A percentile compares a stretch with the other conserved stretches of the same genome.
Conservation (phyloP, 2,329 filamentous ascomycete species). For the Apiospora malaysiana region DNA sequence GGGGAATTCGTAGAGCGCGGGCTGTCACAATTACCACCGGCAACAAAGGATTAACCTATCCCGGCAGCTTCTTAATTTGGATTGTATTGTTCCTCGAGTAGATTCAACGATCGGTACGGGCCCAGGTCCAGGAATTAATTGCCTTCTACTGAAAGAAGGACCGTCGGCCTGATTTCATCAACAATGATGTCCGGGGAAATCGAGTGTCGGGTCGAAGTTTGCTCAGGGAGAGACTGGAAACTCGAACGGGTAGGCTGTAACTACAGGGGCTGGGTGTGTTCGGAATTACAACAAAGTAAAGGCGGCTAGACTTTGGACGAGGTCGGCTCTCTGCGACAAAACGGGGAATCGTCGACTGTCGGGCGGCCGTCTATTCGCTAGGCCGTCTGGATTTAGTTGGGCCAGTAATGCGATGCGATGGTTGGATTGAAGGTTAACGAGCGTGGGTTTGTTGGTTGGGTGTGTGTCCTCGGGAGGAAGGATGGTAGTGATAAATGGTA, state of each 20-base stretch:
- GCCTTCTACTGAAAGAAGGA: background rate
- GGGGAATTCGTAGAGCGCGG: constrained; percentile 1
- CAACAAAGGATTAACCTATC: constrained; percentile 11
- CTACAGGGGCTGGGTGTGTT: background rate
- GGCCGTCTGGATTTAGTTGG: background rate
- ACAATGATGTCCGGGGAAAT: background rate
- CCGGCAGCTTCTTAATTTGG: background rate
- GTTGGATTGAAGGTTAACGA: constrained; percentile 1
- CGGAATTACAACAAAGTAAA: background rate
- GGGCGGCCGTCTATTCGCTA: background rate
- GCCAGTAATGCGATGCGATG: background rate
- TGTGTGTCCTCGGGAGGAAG: background rate
- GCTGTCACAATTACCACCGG: background rate
- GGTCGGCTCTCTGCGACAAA: constrained; percentile 1
- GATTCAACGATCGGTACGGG: background rate
- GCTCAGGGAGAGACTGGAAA: background rate
- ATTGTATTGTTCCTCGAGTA: constrained; percentile 1
- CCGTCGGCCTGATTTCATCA: background rate
- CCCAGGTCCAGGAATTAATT: background rate
- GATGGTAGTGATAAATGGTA: background rate
- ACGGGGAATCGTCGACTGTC: background rate
- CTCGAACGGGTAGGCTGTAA: constrained; percentile 7
- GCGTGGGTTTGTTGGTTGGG: background rate
- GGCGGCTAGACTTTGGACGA: constrained; percentile 7
- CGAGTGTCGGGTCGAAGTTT: background rate